These are phyloP conservation scores for Fragaria iinumae DNA, from an alignment of 306 rosid genomes.

Conservation along the genomic window DNA sequence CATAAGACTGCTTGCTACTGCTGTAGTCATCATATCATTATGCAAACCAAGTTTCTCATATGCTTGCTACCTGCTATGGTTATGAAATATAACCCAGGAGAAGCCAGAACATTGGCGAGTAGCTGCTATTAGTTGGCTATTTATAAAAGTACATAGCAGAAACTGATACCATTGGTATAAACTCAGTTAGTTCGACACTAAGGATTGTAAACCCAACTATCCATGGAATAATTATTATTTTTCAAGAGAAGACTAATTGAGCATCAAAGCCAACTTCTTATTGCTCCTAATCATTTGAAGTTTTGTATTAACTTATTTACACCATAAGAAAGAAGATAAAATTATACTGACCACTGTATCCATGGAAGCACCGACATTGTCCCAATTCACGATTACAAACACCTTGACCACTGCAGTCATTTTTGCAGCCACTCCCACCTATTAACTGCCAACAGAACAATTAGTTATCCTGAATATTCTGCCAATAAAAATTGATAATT, in stretches of 20 bases:
- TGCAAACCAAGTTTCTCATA: neutral
- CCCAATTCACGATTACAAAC: conserved; percentile 86
- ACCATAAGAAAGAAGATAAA: conserved; percentile 2
- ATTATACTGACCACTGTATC: conserved; percentile 64
- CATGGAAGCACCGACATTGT: conserved; percentile 87
- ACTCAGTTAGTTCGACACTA: neutral
- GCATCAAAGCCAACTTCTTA: conserved; percentile 2
- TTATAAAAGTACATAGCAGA: neutral
- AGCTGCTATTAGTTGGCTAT: neutral
- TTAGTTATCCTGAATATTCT: conserved; percentile 9
- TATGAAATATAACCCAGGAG: neutral
- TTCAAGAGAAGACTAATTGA: conserved; percentile 5
- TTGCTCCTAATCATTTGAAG: conserved; percentile 15
- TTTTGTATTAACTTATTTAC: conserved; percentile 2
- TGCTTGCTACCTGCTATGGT: neutral
- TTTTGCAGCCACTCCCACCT: conserved; percentile 68
- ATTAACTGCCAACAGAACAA: conserved; percentile 55
- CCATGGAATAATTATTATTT: neutral
- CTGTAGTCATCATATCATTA: neutral
- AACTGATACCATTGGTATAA: neutral
- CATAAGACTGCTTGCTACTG: neutral
- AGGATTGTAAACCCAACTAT: neutral
- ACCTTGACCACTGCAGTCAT: conserved; percentile 76
- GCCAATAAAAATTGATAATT: conserved; percentile 10
- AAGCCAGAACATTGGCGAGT: neutral